A percentile compares a stretch with the other conserved stretches of the same genome.
These are phyloP conservation scores for Amoebophrya sp. DNA, from an alignment of 169 alveolate genomes.

Conservation along the genomic window DNA sequence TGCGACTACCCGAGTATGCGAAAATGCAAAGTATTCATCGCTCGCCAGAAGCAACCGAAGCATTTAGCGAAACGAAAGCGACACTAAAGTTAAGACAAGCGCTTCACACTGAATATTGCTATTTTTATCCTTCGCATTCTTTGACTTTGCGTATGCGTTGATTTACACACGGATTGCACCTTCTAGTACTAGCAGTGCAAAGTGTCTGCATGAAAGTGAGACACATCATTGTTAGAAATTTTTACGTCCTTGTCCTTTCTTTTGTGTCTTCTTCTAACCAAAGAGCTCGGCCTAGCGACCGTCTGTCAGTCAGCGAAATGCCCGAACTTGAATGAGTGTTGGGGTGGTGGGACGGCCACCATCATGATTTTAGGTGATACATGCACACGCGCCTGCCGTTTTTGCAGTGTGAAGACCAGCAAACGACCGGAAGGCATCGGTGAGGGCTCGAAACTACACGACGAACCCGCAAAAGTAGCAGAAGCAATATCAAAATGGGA, in stretches of 20 bases:
- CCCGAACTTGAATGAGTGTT: conserved; percentile 65
- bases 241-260: no score
- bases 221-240: no score
- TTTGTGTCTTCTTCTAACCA: no score
- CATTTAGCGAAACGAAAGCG: neutral
- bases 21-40: neutral
- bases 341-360: conserved; percentile 67
- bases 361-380: conserved; percentile 64
- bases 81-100: no score
- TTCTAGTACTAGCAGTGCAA: no score
- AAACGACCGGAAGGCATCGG: neutral
- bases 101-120: no score
- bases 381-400: conserved; percentile 63
- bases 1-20: neutral
- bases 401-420: conserved; percentile 58
- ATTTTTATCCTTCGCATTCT: no score
- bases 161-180: no score
- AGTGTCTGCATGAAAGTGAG: no score
- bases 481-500: conserved; percentile 53
- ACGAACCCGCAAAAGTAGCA: conserved; percentile 52
- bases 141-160: no score
- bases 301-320: conserved; percentile 67
- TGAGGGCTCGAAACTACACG: neutral
- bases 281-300: neutral
- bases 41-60: neutral